A percentile compares a stretch with the other conserved stretches of the same genome.
Evolutionary conservation across 2,329 filamentous ascomycete genomes (phyloP).

Genomic region (Rutstroemia sydowiana): DNA sequence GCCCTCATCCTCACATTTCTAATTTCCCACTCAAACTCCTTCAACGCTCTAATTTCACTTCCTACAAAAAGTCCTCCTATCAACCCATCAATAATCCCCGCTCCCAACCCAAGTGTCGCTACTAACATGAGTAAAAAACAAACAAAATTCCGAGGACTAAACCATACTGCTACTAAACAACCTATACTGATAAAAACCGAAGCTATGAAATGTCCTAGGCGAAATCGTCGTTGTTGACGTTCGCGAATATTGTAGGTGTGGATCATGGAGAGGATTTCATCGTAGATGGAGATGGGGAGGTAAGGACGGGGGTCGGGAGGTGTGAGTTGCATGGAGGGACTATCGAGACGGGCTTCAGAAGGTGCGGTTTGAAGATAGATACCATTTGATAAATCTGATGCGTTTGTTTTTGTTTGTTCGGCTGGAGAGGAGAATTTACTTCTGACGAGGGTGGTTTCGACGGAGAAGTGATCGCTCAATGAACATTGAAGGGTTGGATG

Average conservation of each 20-base stretch:
- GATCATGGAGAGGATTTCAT: slow-evolving; percentile 67
- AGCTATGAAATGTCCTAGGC: slow-evolving; percentile 65
- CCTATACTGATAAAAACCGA: slow-evolving; percentile 62
- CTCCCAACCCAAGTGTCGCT: slow-evolving; percentile 67
- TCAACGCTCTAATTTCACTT: slow-evolving; percentile 71
- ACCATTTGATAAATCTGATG: slow-evolving; percentile 21
- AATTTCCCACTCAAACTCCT: slow-evolving; percentile 93
- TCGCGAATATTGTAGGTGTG: slow-evolving; percentile 64
- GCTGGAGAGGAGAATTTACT: slow-evolving; percentile 15
- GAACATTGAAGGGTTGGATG: slow-evolving; percentile 79
- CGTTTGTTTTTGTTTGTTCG: slow-evolving; percentile 14
- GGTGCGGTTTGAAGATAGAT: slow-evolving; percentile 20
- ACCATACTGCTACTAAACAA: slow-evolving; percentile 81
- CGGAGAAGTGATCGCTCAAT: slow-evolving; percentile 89
- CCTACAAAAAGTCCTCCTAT: slow-evolving; percentile 83
- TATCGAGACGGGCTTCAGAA: slow-evolving; percentile 8
- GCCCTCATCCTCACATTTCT: slow-evolving; percentile 59
- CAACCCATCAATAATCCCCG: slow-evolving; percentile 75
- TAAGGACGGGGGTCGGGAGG: slow-evolving; percentile 14
- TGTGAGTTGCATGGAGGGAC: slow-evolving; percentile 17
- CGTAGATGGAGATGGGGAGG: slow-evolving; percentile 49
- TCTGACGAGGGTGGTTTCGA: slow-evolving; percentile 63
- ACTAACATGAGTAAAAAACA: slow-evolving; percentile 74
- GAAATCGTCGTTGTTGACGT: slow-evolving; percentile 60
- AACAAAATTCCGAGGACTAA: slow-evolving; percentile 67